These are phyloP conservation scores for Barnettozyma wickerhamii DNA, from an alignment of 805 yeast genomes.

Conservation along the genomic window DNA sequence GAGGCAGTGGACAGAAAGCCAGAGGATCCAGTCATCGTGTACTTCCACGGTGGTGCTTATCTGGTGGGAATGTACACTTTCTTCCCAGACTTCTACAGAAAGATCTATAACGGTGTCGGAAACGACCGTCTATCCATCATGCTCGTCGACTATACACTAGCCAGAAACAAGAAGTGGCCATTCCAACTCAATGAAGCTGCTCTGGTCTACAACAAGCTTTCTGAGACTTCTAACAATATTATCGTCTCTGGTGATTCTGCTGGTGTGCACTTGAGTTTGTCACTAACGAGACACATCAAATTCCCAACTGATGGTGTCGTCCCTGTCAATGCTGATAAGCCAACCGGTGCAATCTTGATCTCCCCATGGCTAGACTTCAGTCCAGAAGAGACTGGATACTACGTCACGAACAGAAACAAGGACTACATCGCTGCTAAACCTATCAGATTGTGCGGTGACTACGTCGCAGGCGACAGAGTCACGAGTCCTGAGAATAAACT, in stretches of 20 bases:
- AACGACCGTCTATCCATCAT: constrained; percentile 18
- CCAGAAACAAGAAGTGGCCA: background rate
- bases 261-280: constrained; percentile 27
- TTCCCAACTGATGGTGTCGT: background rate
- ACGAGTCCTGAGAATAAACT: background rate
- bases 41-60: constrained; percentile 19
- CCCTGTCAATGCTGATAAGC: background rate
- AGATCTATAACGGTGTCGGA: constrained; percentile 2
- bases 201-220: constrained; percentile 17
- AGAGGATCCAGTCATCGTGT: constrained; percentile 17
- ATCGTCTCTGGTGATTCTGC: constrained; percentile 29
- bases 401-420: background rate
- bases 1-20: constrained; percentile 26
- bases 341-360: constrained; percentile 9
- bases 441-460: background rate
- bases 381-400: constrained; percentile 7
- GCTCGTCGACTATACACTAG: constrained; percentile 23
- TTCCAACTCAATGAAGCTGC: constrained; percentile 19
- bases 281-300: constrained; percentile 13
- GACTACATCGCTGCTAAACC: background rate
- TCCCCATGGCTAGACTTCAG: constrained; percentile 18
- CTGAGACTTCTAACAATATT: constrained; percentile 15
- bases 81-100: constrained; percentile 7
- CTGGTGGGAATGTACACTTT: constrained; percentile 10
- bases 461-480: background rate